These are phyloP conservation scores for Dendrostoma leiphaemia DNA, from an alignment of 2,329 filamentous ascomycete species.

Conservation along the genomic window DNA sequence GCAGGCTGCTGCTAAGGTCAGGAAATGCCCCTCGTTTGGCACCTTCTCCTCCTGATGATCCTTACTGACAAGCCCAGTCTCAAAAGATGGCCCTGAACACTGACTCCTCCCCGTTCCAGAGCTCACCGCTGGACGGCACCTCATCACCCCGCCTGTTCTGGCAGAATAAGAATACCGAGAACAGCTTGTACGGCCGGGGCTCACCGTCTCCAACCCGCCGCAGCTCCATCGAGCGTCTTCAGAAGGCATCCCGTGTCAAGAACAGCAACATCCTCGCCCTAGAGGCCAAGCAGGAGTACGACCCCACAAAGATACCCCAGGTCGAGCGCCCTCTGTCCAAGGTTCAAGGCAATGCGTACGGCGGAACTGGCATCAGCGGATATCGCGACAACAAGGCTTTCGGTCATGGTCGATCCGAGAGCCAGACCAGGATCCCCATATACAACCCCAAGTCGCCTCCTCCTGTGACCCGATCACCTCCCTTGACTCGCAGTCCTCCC, in stretches of 20 bases:
- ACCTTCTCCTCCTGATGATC: no score
- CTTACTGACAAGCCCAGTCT: slow-evolving; percentile 15
- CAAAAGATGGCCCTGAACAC: slow-evolving; percentile 68
- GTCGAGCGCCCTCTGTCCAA: slow-evolving; percentile 81
- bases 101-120: slow-evolving; percentile 82
- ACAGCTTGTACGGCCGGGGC: slow-evolving; percentile 57
- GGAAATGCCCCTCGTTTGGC: slow-evolving; percentile 23
- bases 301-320: slow-evolving; percentile 72
- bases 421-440: slow-evolving; percentile 58
- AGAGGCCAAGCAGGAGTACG: slow-evolving; percentile 90
- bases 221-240: slow-evolving; percentile 91
- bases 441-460: slow-evolving; percentile 51
- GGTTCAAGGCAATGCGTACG: slow-evolving; percentile 70
- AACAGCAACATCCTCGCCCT: slow-evolving; percentile 97
- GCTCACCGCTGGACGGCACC: slow-evolving; percentile 68
- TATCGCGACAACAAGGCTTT: slow-evolving; percentile 47
- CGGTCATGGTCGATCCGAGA: slow-evolving; percentile 53
- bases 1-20: slow-evolving; percentile 68
- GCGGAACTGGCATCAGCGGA: slow-evolving; percentile 53
- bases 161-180: slow-evolving; percentile 78
- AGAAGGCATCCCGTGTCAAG: slow-evolving; percentile 91
- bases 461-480: slow-evolving; percentile 31
- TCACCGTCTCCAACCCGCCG: slow-evolving; percentile 74
- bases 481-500: slow-evolving; percentile 34
- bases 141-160: slow-evolving; percentile 86